Conservation (phyloP, 116 monocot species). For the Thalassia testudinum region DNA sequence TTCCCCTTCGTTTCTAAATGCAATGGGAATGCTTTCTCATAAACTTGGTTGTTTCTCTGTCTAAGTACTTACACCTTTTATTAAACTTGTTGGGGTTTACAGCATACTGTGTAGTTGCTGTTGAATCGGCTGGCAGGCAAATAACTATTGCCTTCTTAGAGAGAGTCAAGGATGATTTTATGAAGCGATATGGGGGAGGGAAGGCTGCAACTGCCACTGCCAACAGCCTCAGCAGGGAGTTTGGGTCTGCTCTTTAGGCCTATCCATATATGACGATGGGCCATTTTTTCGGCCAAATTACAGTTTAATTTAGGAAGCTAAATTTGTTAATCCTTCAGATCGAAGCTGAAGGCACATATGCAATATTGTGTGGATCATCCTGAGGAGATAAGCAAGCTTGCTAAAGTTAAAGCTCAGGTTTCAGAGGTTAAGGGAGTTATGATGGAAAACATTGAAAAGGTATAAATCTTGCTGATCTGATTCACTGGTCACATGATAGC, state of each 20-base stretch:
- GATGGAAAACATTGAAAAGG: constrained; percentile 85
- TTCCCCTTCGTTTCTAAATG: no score
- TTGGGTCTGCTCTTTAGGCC: constrained; percentile 2
- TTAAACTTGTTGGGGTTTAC: constrained; percentile 3
- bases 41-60: no score
- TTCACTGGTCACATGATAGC: neutral
- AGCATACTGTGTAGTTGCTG: constrained; percentile 42
- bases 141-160: constrained; percentile 36
- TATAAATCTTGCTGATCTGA: constrained; percentile 2
- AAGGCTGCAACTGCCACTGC: constrained; percentile 14
- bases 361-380: constrained; percentile 71
- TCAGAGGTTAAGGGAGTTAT: constrained; percentile 79
- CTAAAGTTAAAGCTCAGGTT: constrained; percentile 72
- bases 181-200: constrained; percentile 29
- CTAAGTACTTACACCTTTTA: neutral
- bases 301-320: no score
- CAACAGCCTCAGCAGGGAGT: constrained; percentile 19
- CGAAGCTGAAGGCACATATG: constrained; percentile 75
- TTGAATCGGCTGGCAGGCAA: constrained; percentile 37
- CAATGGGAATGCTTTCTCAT: no score
- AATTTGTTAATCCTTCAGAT: constrained; percentile 15
- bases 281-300: no score
- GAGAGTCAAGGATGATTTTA: constrained; percentile 33
- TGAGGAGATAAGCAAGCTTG: constrained; percentile 69
- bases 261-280: no score